These are phyloP conservation scores for Leccinellum albellum DNA, from an alignment of 768 basidiomycete genomes.

Conservation along the genomic window DNA sequence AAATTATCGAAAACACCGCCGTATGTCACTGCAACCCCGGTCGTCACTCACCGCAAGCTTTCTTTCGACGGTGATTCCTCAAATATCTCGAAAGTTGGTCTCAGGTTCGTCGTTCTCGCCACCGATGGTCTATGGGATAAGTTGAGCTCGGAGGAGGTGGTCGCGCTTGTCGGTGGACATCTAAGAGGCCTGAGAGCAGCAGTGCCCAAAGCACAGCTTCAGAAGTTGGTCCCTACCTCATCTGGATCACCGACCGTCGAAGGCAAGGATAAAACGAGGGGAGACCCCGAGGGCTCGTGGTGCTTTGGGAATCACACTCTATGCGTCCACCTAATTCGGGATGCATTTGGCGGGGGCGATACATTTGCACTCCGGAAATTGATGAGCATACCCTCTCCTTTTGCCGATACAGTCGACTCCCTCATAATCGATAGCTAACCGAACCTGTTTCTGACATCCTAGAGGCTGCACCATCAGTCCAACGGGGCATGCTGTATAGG, in stretches of 20 bases:
- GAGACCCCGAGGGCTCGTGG: conserved; percentile 53
- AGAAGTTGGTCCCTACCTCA: conserved; percentile 50
- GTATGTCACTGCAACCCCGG: conserved; percentile 85
- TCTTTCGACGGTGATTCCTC: conserved; percentile 38
- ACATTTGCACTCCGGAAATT: conserved; percentile 50
- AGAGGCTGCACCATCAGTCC: too few species aligned
- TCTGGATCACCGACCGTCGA: conserved; percentile 54
- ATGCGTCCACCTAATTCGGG: conserved; percentile 80
- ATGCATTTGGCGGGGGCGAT: conserved; percentile 88
- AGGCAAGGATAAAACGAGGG: conserved; percentile 51
- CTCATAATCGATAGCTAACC: too few species aligned
- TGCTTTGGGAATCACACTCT: conserved; percentile 76
- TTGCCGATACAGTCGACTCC: conserved; percentile 52
- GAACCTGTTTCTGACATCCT: too few species aligned
- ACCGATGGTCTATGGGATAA: conserved; percentile 84
- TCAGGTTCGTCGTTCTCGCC: conserved; percentile 81
- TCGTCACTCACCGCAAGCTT: conserved; percentile 74
- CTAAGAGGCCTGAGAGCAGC: conserved; percentile 66
- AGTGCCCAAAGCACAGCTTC: conserved; percentile 56
- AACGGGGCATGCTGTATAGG: too few species aligned
- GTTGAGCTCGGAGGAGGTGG: conserved; percentile 78
- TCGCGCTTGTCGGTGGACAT: conserved; percentile 81
- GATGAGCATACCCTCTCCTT: conserved; percentile 80
- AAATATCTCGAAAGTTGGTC: conserved; percentile 25
- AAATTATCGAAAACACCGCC: conserved; percentile 78